Percentiles rank a stretch among this genome's conserved stretches.
Evolutionary conservation across 2,329 filamentous ascomycete genomes (phyloP).

Genomic region (Aspergillus neoniger): DNA sequence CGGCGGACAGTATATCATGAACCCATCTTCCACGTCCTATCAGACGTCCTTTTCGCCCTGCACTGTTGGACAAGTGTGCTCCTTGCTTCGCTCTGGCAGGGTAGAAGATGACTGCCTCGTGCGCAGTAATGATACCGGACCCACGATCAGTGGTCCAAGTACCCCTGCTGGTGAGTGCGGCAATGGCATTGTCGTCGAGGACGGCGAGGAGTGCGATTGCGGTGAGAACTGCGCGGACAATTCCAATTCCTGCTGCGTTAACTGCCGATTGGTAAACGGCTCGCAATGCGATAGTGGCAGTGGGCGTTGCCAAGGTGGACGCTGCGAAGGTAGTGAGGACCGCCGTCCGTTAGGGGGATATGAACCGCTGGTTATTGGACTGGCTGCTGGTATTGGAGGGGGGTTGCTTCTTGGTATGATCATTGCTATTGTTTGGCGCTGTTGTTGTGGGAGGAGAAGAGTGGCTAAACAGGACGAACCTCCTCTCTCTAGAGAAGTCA

Average conservation of each 20-base stretch:
- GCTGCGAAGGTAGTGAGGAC: too few species aligned
- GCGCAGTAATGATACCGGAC: constrained; percentile 56
- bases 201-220: constrained; percentile 88
- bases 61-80: constrained; percentile 85
- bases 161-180: constrained; percentile 58
- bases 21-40: constrained; percentile 57
- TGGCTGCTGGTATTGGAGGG: constrained; percentile 19
- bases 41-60: constrained; percentile 81
- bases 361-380: constrained; percentile 16
- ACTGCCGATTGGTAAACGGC: constrained; percentile 18
- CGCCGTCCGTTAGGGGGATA: too few species aligned
- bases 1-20: constrained; percentile 64
- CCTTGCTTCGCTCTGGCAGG: constrained; percentile 69
- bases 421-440: too few species aligned
- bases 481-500: too few species aligned
- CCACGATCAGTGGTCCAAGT: too few species aligned
- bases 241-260: constrained; percentile 22
- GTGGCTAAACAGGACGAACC: too few species aligned
- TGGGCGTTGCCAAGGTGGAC: too few species aligned
- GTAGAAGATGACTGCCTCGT: constrained; percentile 72
- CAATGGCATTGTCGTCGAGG: constrained; percentile 89
- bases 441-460: too few species aligned
- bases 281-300: too few species aligned
- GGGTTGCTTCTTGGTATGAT: constrained; percentile 11
- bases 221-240: constrained; percentile 51